phyloP scores from a whole-genome alignment of 108 stramenopile species.

The Mediolabrus comicus region DNA sequence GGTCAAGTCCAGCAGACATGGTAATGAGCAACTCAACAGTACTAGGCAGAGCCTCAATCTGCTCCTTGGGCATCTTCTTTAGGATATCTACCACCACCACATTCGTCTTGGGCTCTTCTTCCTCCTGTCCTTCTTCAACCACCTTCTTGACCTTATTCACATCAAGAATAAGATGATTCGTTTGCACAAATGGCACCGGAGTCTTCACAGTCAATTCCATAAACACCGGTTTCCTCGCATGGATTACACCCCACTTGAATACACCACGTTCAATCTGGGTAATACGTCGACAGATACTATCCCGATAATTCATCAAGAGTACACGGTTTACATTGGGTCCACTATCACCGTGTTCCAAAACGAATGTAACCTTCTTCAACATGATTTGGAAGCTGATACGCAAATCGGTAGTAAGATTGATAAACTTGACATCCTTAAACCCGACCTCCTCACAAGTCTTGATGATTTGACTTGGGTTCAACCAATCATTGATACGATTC shows the following conservation, averaged over 20 bases:
- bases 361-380: slow-evolving; percentile 51
- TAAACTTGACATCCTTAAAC: slow-evolving; percentile 52
- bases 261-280: slow-evolving; percentile 57
- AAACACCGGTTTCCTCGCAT: slow-evolving; percentile 50
- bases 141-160: slow-evolving; percentile 20
- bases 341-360: slow-evolving; percentile 34
- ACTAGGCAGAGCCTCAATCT: slow-evolving; percentile 50
- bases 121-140: background rate
- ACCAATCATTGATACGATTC: slow-evolving; percentile 58
- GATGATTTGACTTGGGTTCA: slow-evolving; percentile 48
- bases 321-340: slow-evolving; percentile 30
- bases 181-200: slow-evolving; percentile 37
- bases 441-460: slow-evolving; percentile 36
- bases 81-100: slow-evolving; percentile 57
- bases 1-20: slow-evolving; percentile 62
- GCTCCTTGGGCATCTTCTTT: slow-evolving; percentile 38
- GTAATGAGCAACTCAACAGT: slow-evolving; percentile 51
- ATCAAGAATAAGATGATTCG: slow-evolving; percentile 32
- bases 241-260: slow-evolving; percentile 64
- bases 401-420: slow-evolving; percentile 54
- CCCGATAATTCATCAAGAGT: slow-evolving; percentile 39
- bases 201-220: slow-evolving; percentile 42
- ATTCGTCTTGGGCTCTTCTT: slow-evolving; percentile 5
- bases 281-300: slow-evolving; percentile 46
- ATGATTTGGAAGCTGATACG: slow-evolving; percentile 52